Conservation (phyloP, 768 basidiomycete species). For the Cyclocybe cylindracea region DNA sequence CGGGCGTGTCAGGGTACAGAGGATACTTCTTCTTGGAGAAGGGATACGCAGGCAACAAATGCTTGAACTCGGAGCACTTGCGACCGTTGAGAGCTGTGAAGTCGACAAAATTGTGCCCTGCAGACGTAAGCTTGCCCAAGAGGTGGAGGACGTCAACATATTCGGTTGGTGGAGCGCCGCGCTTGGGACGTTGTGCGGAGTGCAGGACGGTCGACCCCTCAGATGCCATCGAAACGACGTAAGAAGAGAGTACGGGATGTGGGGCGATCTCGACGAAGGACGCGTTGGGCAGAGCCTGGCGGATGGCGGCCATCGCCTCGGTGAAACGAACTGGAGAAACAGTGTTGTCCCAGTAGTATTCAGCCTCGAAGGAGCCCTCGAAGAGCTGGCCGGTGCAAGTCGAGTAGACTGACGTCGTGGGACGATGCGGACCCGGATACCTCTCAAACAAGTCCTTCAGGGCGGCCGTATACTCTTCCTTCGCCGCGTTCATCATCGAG, state of each 20-base stretch:
- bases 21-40: slow-evolving; percentile 23
- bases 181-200: slow-evolving; percentile 28
- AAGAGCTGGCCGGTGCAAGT: slow-evolving; percentile 30
- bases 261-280: slow-evolving; percentile 39
- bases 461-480: slow-evolving; percentile 21
- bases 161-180: slow-evolving; percentile 20
- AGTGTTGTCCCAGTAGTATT: slow-evolving; percentile 44
- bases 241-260: slow-evolving; percentile 39
- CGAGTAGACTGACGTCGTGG: slow-evolving; percentile 35
- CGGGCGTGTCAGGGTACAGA: slow-evolving; percentile 14
- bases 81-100: slow-evolving; percentile 30
- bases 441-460: slow-evolving; percentile 34
- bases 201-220: slow-evolving; percentile 20
- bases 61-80: slow-evolving; percentile 9
- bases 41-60: slow-evolving; percentile 27
- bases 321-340: slow-evolving; percentile 38
- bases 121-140: slow-evolving; percentile 26
- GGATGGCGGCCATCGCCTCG: slow-evolving; percentile 27
- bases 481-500: slow-evolving; percentile 35
- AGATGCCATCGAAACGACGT: slow-evolving; percentile 24
- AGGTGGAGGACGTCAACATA: slow-evolving; percentile 20
- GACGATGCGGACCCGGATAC: slow-evolving; percentile 25
- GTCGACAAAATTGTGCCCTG: slow-evolving; percentile 31
- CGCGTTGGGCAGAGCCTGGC: slow-evolving; percentile 17
- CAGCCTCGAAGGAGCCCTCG: slow-evolving; percentile 23